A percentile compares a stretch with the other conserved stretches of the same genome.
Conservation (phyloP, 75 land plant species). For the Selaginella moellendorffii region DNA sequence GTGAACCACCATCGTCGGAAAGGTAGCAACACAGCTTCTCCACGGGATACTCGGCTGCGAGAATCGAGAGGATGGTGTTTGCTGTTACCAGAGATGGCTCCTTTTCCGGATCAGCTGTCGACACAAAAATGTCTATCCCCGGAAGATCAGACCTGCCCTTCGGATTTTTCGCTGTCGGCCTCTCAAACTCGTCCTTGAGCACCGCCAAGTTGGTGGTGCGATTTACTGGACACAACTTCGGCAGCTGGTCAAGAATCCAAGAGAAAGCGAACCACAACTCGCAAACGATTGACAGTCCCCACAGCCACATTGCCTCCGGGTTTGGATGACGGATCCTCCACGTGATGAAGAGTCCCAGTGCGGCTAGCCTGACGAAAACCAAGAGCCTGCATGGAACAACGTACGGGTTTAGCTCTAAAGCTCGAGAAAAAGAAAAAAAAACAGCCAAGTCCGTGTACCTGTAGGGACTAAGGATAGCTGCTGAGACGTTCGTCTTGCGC, state of each 20-base stretch:
- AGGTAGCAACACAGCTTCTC: constrained; percentile 65
- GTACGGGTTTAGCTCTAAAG: not conserved
- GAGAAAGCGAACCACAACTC: constrained; percentile 90
- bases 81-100: constrained; percentile 76
- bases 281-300: constrained; percentile 43
- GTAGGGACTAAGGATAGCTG: constrained; percentile 70
- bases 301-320: constrained; percentile 32
- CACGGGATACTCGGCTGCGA: constrained; percentile 61
- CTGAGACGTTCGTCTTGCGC: constrained; percentile 32
- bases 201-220: constrained; percentile 44
- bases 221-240: constrained; percentile 67
- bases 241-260: constrained; percentile 88
- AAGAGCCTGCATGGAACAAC: constrained; percentile 1
- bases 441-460: constrained; percentile 23
- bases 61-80: constrained; percentile 71
- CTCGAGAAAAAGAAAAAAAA: not conserved
- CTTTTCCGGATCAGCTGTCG: constrained; percentile 73
- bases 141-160: constrained; percentile 68
- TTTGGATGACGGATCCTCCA: constrained; percentile 12
- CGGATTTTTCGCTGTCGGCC: constrained; percentile 42
- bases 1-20: constrained; percentile 75
- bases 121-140: constrained; percentile 42
- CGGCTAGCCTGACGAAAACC: constrained; percentile 6
- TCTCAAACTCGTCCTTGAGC: constrained; percentile 61
- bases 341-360: constrained; percentile 11